Evolutionary conservation across 108 stramenopile species (phyloP).

Genomic region (Cyclotella cryptica): DNA sequence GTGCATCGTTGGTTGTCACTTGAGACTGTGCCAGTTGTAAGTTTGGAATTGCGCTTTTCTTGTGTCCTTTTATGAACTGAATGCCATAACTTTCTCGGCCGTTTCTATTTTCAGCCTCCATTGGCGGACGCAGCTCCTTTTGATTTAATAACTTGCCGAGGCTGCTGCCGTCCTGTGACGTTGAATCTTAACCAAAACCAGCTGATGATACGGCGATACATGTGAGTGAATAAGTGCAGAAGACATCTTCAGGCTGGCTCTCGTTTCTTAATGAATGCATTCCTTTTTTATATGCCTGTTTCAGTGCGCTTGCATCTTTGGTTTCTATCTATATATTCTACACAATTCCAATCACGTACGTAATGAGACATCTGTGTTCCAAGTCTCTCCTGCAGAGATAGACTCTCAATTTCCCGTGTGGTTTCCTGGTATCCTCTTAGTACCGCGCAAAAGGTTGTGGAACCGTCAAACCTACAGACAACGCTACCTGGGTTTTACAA

Average conservation of each 20-base stretch:
- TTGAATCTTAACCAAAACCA: slow-evolving; percentile 80
- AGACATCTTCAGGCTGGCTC: not conserved
- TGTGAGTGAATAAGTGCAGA: slow-evolving; percentile 46
- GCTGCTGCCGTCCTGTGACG: slow-evolving; percentile 90
- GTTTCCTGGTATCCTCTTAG: slow-evolving; percentile 12
- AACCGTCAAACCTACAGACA: slow-evolving; percentile 48
- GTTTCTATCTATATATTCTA: slow-evolving; percentile 79
- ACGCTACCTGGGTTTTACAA: slow-evolving; percentile 61
- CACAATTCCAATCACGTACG: slow-evolving; percentile 75
- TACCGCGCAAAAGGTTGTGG: slow-evolving; percentile 48
- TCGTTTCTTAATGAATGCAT: not conserved
- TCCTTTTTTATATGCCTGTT: not conserved
- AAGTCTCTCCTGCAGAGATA: not conserved
- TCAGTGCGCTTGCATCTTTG: slow-evolving; percentile 55
- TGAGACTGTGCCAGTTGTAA: slow-evolving; percentile 62
- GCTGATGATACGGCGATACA: slow-evolving; percentile 63
- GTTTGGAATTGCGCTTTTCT: not conserved
- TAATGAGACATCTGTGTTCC: not conserved
- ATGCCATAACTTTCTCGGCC: not conserved
- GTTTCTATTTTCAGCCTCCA: slow-evolving; percentile 53
- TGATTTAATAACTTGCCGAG: slow-evolving; percentile 75
- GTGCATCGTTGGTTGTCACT: slow-evolving; percentile 70
- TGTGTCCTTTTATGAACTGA: not conserved
- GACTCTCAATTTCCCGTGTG: not conserved
- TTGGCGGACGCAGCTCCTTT: slow-evolving; percentile 86